Percentiles rank a stretch among this genome's conserved stretches.
Conservation (phyloP, 192 early-diverging fungal species). For the Chytriomyces sp. region DNA sequence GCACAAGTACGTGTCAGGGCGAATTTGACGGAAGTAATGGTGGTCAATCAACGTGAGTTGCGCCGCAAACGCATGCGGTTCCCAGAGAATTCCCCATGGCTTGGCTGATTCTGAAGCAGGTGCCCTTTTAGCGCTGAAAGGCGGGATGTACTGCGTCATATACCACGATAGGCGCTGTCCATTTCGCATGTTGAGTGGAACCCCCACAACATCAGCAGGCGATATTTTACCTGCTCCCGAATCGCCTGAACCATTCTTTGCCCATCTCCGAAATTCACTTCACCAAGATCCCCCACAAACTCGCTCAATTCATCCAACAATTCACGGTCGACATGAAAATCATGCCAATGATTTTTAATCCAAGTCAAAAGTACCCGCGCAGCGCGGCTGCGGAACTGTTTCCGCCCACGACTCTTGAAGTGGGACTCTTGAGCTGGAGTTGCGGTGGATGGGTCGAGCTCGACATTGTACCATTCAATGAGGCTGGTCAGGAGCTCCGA, state of each 20-base stretch:
- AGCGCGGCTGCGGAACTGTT: slow-evolving; percentile 46
- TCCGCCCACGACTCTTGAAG: slow-evolving; percentile 40
- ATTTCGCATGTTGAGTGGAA: neutral
- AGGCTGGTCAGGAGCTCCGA: slow-evolving; percentile 40
- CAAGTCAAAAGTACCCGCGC: slow-evolving; percentile 47
- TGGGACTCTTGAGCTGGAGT: slow-evolving; percentile 40
- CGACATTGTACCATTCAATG: slow-evolving; percentile 62
- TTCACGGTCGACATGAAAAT: slow-evolving; percentile 45
- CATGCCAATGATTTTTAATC: slow-evolving; percentile 62
- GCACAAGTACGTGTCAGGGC: slow-evolving; percentile 53
- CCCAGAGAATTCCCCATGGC: slow-evolving; percentile 49
- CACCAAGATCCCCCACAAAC: slow-evolving; percentile 49
- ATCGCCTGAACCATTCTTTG: slow-evolving; percentile 61
- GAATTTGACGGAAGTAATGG: slow-evolving; percentile 53
- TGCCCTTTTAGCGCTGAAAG: slow-evolving; percentile 41
- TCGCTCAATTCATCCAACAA: slow-evolving; percentile 42
- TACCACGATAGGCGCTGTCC: slow-evolving; percentile 54
- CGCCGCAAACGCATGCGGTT: slow-evolving; percentile 52
- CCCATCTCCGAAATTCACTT: slow-evolving; percentile 51
- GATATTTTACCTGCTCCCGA: slow-evolving; percentile 50
- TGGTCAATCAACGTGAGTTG: slow-evolving; percentile 54
- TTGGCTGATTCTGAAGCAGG: slow-evolving; percentile 32
- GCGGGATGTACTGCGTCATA: slow-evolving; percentile 55
- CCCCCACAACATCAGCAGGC: neutral
- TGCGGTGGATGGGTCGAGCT: slow-evolving; percentile 38